A percentile compares a stretch with the other conserved stretches of the same genome.
phyloP scores from a whole-genome alignment of 768 basidiomycete species.

The Amanita pseudoporphyria region DNA sequence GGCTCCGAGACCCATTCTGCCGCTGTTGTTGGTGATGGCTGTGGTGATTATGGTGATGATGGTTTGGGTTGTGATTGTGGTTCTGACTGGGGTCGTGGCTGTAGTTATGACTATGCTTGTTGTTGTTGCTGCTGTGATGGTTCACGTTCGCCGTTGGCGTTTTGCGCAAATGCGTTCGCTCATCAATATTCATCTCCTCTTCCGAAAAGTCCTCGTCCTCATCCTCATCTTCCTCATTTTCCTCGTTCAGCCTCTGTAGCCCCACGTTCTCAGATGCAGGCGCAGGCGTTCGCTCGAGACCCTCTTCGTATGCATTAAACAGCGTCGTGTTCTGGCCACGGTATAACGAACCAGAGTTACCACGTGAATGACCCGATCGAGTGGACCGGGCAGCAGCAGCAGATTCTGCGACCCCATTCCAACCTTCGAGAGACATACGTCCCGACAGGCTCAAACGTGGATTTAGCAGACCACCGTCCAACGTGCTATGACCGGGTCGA shows the following conservation, averaged over 20 bases:
- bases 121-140: conserved; percentile 1
- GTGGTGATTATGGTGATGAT: too few relatives aligned
- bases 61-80: too few relatives aligned
- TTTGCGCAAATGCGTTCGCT: conserved; percentile 30
- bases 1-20: conserved; percentile 38
- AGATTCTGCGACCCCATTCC: conserved; percentile 34
- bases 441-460: conserved; percentile 77
- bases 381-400: conserved; percentile 17
- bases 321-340: conserved; percentile 56
- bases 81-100: background rate
- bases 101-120: background rate
- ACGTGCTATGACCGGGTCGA: conserved; percentile 37
- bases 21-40: conserved; percentile 10
- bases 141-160: conserved; percentile 9
- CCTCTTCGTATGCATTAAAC: conserved; percentile 69
- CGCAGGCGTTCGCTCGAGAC: conserved; percentile 10
- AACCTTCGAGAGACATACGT: conserved; percentile 71
- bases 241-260: conserved; percentile 49
- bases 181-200: conserved; percentile 40
- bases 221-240: conserved; percentile 59
- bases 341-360: conserved; percentile 56
- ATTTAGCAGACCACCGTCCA: conserved; percentile 63
- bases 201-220: conserved; percentile 18
- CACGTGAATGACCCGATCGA: conserved; percentile 31
- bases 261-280: conserved; percentile 37